A percentile compares a stretch with the other conserved stretches of the same genome.
Conservation (phyloP, 768 basidiomycete species). For the Imleria badia region DNA sequence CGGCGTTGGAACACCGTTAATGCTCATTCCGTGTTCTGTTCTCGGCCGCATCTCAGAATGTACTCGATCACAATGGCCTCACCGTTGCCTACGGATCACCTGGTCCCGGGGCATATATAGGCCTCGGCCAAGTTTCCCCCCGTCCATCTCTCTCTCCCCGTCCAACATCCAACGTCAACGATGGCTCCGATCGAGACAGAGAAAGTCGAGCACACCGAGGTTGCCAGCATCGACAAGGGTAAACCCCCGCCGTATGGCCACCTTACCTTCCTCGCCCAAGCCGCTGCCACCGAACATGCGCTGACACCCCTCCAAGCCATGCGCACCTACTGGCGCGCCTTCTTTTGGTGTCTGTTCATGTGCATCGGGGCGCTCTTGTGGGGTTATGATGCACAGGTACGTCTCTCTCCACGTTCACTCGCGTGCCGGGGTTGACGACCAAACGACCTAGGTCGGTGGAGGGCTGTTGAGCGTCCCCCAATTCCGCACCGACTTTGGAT, state of each 20-base stretch:
- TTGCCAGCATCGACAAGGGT: constrained; percentile 10
- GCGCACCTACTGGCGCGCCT: constrained; percentile 24
- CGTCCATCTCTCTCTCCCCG: not conserved
- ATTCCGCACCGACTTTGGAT: constrained; percentile 30
- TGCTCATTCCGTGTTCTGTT: too few species aligned
- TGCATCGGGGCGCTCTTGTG: constrained; percentile 25
- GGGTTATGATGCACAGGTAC: constrained; percentile 27
- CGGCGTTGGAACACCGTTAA: too few species aligned
- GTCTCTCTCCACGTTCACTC: not conserved
- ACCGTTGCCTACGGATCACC: too few species aligned
- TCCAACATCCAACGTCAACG: not conserved
- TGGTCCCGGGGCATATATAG: not conserved
- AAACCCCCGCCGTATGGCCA: not conserved
- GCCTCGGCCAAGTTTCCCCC: not conserved
- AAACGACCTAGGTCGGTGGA: constrained; percentile 13
- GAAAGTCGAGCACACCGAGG: constrained; percentile 6
- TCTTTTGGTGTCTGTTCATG: constrained; percentile 26
- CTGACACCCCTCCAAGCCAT: constrained; percentile 21
- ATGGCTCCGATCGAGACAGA: constrained; percentile 8
- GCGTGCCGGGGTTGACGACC: not conserved
- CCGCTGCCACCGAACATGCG: constrained; percentile 22
- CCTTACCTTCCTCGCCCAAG: constrained; percentile 22
- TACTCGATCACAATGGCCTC: not conserved
- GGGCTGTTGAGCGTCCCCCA: constrained; percentile 22
- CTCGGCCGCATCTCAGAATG: too few species aligned